These are phyloP conservation scores for Pichia phayaonensis DNA, from an alignment of 805 yeast genomes.

Conservation along the genomic window DNA sequence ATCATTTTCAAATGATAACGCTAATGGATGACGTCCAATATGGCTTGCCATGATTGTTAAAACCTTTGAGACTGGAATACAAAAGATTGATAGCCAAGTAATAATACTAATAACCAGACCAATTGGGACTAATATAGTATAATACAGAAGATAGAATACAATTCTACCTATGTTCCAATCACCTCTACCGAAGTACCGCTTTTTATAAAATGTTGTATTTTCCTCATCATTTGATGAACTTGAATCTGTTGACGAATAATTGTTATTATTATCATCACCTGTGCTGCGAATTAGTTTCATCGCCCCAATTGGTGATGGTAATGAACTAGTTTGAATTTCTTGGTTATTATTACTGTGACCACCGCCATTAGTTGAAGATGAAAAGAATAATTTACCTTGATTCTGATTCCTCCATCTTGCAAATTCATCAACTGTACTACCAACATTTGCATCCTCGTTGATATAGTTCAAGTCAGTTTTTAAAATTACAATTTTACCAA, in stretches of 20 bases:
- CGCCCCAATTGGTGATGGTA: neutral
- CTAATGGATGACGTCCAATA: conserved; percentile 83
- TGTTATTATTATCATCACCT: no score
- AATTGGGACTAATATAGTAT: conserved; percentile 63
- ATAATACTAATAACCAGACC: conserved; percentile 43
- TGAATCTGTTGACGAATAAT: neutral
- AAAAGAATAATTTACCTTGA: conserved; percentile 73
- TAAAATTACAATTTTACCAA: conserved; percentile 81
- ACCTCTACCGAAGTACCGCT: conserved; percentile 82
- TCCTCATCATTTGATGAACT: conserved; percentile 23
- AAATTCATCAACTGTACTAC: conserved; percentile 77
- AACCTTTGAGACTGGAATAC: conserved; percentile 91
- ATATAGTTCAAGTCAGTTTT: conserved; percentile 72
- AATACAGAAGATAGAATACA: conserved; percentile 63
- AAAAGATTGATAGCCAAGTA: conserved; percentile 79
- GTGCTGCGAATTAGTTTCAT: neutral
- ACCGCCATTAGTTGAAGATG: conserved; percentile 28
- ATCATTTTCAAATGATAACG: conserved; percentile 66
- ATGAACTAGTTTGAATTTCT: neutral
- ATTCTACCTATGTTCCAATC: conserved; percentile 83
- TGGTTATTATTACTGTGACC: neutral
- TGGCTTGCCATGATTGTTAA: conserved; percentile 62
- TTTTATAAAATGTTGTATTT: conserved; percentile 22
- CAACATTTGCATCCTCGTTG: conserved; percentile 83
- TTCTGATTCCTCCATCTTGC: conserved; percentile 81